These are phyloP conservation scores for Tetradesmus obliquus DNA, from an alignment of 139 green algal genomes.

Conservation along the genomic window DNA sequence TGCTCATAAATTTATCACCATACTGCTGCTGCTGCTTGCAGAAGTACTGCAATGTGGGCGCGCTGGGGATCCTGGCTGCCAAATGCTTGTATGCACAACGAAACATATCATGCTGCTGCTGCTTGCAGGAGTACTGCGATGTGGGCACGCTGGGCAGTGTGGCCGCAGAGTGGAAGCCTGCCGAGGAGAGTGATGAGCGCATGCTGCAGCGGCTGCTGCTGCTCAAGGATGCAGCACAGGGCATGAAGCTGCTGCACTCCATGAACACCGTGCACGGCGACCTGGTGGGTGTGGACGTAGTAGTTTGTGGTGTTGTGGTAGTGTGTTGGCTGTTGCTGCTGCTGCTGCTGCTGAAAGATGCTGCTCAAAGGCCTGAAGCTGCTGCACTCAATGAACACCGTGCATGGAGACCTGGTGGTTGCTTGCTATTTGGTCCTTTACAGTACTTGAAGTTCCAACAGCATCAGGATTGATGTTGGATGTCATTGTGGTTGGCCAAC, in stretches of 20 bases:
- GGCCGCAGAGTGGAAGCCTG: neutral
- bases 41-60: too few relatives aligned
- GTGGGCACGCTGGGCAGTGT: neutral
- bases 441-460: too few relatives aligned
- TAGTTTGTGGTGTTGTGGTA: too few relatives aligned
- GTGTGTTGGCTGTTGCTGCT: too few relatives aligned
- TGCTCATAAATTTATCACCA: too few relatives aligned
- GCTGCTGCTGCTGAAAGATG: too few relatives aligned
- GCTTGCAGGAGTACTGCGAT: neutral
- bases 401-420: slow-evolving; percentile 29
- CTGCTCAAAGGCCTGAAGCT: neutral
- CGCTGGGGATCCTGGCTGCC: too few relatives aligned
- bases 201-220: slow-evolving; percentile 22
- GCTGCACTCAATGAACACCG: slow-evolving; percentile 8
- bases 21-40: too few relatives aligned
- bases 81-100: too few relatives aligned
- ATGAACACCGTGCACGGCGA: slow-evolving; percentile 15
- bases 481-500: neutral
- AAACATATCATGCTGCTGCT: too few relatives aligned
- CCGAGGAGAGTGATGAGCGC: neutral
- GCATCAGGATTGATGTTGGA: too few relatives aligned
- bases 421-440: too few relatives aligned
- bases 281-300: neutral
- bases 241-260: slow-evolving; percentile 17
- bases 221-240: neutral